Percentiles rank a stretch among this genome's conserved stretches.
Evolutionary conservation across 345 rosid genomes (phyloP).

Genomic region (Pelargonium nanum): DNA sequence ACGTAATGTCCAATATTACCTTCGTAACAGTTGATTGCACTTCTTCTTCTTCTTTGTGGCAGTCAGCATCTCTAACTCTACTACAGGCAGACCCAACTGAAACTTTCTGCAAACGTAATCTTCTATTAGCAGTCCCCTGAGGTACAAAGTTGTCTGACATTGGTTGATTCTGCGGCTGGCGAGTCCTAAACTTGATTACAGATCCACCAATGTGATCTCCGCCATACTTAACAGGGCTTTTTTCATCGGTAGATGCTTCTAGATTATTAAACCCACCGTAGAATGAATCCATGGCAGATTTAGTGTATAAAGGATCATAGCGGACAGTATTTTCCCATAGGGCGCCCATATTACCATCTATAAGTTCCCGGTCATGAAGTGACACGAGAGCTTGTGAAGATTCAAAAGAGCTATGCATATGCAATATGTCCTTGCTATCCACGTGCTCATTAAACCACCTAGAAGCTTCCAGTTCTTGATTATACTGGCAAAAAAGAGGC

Average conservation of each 20-base stretch:
- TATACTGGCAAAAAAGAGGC: slow-evolving; percentile 15
- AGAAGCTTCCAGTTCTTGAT: slow-evolving; percentile 14
- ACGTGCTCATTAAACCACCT: slow-evolving; percentile 18
- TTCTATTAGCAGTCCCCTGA: slow-evolving; percentile 66
- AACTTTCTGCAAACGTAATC: slow-evolving; percentile 33
- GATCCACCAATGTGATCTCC: slow-evolving; percentile 22
- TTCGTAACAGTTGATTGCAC: slow-evolving; percentile 27
- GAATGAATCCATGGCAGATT: slow-evolving; percentile 28
- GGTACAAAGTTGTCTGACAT: slow-evolving; percentile 10
- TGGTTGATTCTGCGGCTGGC: slow-evolving; percentile 25
- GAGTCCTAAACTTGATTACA: slow-evolving; percentile 41
- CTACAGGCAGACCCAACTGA: slow-evolving; percentile 5
- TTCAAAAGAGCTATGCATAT: slow-evolving; percentile 27
- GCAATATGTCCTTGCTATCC: slow-evolving; percentile 24
- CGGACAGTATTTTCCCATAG: slow-evolving; percentile 13
- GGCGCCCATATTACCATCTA: slow-evolving; percentile 11
- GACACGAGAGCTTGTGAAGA: slow-evolving; percentile 16
- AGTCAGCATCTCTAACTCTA: neutral
- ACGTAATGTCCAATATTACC: slow-evolving; percentile 25
- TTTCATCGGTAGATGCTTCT: slow-evolving; percentile 23
- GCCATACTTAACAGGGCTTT: slow-evolving; percentile 18
- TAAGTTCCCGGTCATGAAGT: slow-evolving; percentile 15
- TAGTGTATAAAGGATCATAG: slow-evolving; percentile 28
- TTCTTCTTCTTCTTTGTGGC: slow-evolving; percentile 4
- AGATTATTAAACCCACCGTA: slow-evolving; percentile 17